A percentile compares a stretch with the other conserved stretches of the same genome.
Conservation (phyloP, 1,139 yeast species). For the Candida glucosophila region DNA sequence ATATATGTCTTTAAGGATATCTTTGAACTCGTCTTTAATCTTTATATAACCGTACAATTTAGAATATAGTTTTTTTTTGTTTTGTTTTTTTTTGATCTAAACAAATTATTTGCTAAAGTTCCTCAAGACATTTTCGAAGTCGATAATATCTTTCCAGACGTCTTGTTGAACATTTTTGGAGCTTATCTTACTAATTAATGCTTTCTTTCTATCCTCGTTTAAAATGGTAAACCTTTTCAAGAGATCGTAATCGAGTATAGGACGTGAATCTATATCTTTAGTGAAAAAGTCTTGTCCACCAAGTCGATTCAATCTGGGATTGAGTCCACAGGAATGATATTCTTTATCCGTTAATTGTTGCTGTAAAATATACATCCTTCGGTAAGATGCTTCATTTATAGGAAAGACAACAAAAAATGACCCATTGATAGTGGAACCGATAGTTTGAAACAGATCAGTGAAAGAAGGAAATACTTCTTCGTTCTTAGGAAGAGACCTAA, state of each 20-base stretch:
- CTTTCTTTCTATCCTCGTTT: conserved; percentile 48
- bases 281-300: conserved; percentile 35
- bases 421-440: conserved; percentile 78
- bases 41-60: too few relatives aligned
- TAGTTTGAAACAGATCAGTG: conserved; percentile 36
- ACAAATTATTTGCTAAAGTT: too few relatives aligned
- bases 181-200: conserved; percentile 49
- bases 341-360: conserved; percentile 80
- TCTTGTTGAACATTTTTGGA: conserved; percentile 44
- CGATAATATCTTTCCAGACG: conserved; percentile 61
- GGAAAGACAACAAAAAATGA: conserved; percentile 71
- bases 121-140: conserved; percentile 32
- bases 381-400: conserved; percentile 61
- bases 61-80: too few relatives aligned
- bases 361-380: conserved; percentile 78
- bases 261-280: conserved; percentile 38
- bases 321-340: conserved; percentile 67
- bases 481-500: conserved; percentile 45
- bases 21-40: too few relatives aligned
- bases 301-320: conserved; percentile 64
- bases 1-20: too few relatives aligned
- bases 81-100: too few relatives aligned
- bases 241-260: conserved; percentile 54
- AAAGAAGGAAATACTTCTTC: conserved; percentile 16
- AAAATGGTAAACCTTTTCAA: conserved; percentile 44